Percentiles rank a stretch among this genome's conserved stretches.
Evolutionary conservation across 768 basidiomycete species (phyloP).

Genomic region (Mycena floridula): DNA sequence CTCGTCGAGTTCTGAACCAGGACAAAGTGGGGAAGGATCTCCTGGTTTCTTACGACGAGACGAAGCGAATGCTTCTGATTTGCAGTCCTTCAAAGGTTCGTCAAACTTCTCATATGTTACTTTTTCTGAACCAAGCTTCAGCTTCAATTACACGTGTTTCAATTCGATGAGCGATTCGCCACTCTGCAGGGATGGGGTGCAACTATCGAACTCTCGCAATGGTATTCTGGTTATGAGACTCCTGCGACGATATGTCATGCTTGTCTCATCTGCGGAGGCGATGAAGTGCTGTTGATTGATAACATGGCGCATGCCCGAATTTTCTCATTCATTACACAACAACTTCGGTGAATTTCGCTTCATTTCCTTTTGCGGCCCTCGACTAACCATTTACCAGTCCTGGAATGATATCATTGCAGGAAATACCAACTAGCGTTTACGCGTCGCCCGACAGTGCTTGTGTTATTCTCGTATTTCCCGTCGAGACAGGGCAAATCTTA

Average conservation of each 20-base stretch:
- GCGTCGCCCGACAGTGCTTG: constrained; percentile 54
- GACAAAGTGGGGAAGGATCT: constrained; percentile 41
- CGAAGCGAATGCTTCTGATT: constrained; percentile 39
- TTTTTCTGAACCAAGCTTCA: constrained; percentile 7
- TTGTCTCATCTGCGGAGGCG: constrained; percentile 41
- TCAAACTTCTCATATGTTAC: not conserved
- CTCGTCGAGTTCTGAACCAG: constrained; percentile 28
- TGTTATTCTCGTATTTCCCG: constrained; percentile 28
- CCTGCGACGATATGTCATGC: constrained; percentile 23
- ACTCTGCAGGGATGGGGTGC: constrained; percentile 36
- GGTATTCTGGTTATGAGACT: constrained; percentile 31
- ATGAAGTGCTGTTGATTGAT: constrained; percentile 50
- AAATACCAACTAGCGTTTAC: constrained; percentile 27
- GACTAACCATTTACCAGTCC: too few relatives aligned
- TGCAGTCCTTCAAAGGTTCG: constrained; percentile 36
- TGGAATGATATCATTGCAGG: constrained; percentile 32
- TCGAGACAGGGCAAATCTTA: constrained; percentile 14
- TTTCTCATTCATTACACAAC: constrained; percentile 48
- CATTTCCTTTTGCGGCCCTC: too few relatives aligned
- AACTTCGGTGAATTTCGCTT: constrained; percentile 47
- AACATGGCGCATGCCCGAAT: constrained; percentile 34
- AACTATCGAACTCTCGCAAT: constrained; percentile 31
- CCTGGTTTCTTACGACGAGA: constrained; percentile 47
- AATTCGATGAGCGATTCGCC: constrained; percentile 38
- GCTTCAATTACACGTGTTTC: constrained; percentile 37